Conservation (phyloP, 2,329 filamentous ascomycete genomes). For the Fusarium mangiferae region DNA sequence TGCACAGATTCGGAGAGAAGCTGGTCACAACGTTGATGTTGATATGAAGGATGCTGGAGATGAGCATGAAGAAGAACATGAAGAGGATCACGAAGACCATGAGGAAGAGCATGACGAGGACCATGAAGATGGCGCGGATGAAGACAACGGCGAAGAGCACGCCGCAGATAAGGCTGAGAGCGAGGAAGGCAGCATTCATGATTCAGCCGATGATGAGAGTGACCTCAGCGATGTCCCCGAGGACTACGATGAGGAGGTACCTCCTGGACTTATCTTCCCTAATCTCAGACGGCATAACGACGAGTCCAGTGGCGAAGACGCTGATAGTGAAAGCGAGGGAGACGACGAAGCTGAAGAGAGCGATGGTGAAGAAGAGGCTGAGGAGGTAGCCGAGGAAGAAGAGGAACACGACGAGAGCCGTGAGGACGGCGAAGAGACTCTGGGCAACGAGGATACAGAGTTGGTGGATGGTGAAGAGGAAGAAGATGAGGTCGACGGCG, state of each 20-base stretch:
- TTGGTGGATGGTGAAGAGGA: slow-evolving; percentile 28
- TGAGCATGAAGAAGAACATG: slow-evolving; percentile 45
- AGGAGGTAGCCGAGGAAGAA: slow-evolving; percentile 30
- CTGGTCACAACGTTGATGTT: slow-evolving; percentile 48
- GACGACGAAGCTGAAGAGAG: slow-evolving; percentile 43
- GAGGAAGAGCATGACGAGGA: slow-evolving; percentile 43
- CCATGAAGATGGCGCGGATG: slow-evolving; percentile 44
- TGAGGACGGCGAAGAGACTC: slow-evolving; percentile 29
- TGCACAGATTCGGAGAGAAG: slow-evolving; percentile 51
- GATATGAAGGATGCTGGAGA: slow-evolving; percentile 58
- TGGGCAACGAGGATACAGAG: slow-evolving; percentile 32
- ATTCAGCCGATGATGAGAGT: slow-evolving; percentile 75
- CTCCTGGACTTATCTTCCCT: slow-evolving; percentile 63
- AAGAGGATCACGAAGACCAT: slow-evolving; percentile 41
- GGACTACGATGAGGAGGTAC: slow-evolving; percentile 67
- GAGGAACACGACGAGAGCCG: slow-evolving; percentile 10
- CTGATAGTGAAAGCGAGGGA: slow-evolving; percentile 50
- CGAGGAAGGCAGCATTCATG: slow-evolving; percentile 66
- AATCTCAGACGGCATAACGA: slow-evolving; percentile 52
- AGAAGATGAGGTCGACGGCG: slow-evolving; percentile 10
- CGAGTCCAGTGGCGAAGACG: slow-evolving; percentile 50
- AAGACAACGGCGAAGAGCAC: slow-evolving; percentile 51
- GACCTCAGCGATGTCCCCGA: slow-evolving; percentile 73
- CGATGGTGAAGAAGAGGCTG: slow-evolving; percentile 29
- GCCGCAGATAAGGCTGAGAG: slow-evolving; percentile 48